Percentiles rank a stretch among this genome's conserved stretches.
phyloP scores from a whole-genome alignment of 208 protist species.

The Wallacemonas sp. region DNA sequence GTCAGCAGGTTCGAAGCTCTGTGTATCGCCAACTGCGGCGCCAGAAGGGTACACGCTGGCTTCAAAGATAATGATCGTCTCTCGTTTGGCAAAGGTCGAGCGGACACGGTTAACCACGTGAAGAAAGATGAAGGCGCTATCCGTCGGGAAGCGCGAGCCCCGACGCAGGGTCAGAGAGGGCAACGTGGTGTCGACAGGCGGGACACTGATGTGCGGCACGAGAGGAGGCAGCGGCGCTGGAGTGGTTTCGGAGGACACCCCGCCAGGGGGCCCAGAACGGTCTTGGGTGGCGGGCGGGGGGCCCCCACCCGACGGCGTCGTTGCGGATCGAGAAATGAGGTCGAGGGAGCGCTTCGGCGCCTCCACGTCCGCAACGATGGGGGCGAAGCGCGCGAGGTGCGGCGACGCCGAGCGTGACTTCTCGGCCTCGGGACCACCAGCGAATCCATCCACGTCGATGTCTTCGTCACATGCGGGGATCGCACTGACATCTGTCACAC shows the following conservation, averaged over 20 bases:
- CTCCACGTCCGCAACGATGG: not conserved
- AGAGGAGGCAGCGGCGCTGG: too few relatives aligned
- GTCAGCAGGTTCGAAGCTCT: slow-evolving; percentile 1
- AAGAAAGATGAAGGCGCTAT: slow-evolving; percentile 18
- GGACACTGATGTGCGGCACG: slow-evolving; percentile 2
- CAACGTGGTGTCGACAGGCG: not conserved
- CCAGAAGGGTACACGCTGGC: not conserved
- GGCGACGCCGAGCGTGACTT: too few relatives aligned
- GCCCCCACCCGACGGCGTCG: not conserved
- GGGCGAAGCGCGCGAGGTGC: too few relatives aligned
- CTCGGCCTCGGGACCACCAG: too few relatives aligned
- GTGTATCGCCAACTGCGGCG: not conserved
- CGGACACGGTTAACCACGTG: not conserved
- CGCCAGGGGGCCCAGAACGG: too few relatives aligned
- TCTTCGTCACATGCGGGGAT: not conserved
- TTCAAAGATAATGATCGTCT: slow-evolving; percentile 12
- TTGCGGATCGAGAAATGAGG: too few relatives aligned
- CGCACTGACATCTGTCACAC: not conserved
- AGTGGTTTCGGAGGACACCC: too few relatives aligned
- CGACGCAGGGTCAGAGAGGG: slow-evolving; percentile 18
- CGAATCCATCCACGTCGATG: too few relatives aligned
- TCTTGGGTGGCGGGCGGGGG: not conserved
- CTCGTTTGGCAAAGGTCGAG: not conserved
- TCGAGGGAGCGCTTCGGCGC: too few relatives aligned
- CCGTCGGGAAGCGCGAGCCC: slow-evolving; percentile 19